Evolutionary conservation across 1,139 yeast genomes (phyloP).

Genomic region (Hyphopichia wangnamkhiaoensis): DNA sequence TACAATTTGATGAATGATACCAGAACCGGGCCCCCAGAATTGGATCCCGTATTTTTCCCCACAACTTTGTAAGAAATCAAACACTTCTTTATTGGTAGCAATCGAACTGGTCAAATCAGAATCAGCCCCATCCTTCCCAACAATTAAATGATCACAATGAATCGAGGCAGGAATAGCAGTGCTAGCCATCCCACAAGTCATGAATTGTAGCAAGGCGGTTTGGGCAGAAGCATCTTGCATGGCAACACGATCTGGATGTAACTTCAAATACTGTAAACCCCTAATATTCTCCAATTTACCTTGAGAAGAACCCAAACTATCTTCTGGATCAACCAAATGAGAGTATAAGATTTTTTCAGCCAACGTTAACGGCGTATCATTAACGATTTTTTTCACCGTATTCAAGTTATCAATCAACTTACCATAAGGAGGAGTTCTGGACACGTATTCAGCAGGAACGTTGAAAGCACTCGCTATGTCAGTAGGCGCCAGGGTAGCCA

Average conservation of each 20-base stretch:
- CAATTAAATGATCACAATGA: slow-evolving; percentile 97
- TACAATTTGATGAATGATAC: slow-evolving; percentile 96
- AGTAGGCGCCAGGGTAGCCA: slow-evolving; percentile 40
- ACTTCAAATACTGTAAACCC: slow-evolving; percentile 82
- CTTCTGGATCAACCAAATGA: slow-evolving; percentile 85
- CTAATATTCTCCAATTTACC: slow-evolving; percentile 62
- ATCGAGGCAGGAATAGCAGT: slow-evolving; percentile 94
- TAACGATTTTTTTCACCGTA: slow-evolving; percentile 62
- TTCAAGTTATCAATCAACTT: slow-evolving; percentile 66
- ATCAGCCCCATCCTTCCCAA: slow-evolving; percentile 90
- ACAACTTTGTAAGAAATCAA: slow-evolving; percentile 87
- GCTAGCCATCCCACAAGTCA: slow-evolving; percentile 87
- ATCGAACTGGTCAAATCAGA: slow-evolving; percentile 73
- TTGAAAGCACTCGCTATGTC: slow-evolving; percentile 20
- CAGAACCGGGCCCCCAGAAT: slow-evolving; percentile 99
- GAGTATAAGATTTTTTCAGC: slow-evolving; percentile 95
- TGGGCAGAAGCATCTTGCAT: slow-evolving; percentile 99
- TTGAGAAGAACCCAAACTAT: slow-evolving; percentile 52
- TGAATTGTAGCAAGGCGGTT: slow-evolving; percentile 93
- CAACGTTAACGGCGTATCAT: slow-evolving; percentile 76
- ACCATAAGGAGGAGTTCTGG: slow-evolving; percentile 86
- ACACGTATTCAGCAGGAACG: slow-evolving; percentile 60
- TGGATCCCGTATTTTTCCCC: slow-evolving; percentile 93
- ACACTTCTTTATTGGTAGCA: slow-evolving; percentile 87
- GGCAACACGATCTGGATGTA: slow-evolving; percentile 97